Base-by-base conservation (phyloP, 1,284 basidiomycete genomes). In the Naganishia sp. region DNA sequence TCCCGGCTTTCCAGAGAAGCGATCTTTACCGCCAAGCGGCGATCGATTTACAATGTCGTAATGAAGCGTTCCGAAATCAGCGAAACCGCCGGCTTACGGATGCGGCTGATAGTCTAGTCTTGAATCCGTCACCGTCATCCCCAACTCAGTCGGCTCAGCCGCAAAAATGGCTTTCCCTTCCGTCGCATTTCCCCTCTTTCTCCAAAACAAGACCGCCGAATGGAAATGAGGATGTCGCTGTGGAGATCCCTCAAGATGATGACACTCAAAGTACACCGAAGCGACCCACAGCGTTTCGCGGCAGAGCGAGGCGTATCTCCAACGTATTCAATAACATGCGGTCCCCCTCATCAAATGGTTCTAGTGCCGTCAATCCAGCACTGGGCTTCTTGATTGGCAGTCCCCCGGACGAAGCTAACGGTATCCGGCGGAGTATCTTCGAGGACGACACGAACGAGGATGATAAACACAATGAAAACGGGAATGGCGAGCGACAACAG, bases 21-120 rank as follows among this genome's bases (percentile, higher is more conserved):
- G 92, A 94, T 72, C 83, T 97, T 10, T 97, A 90, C 86, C 89
- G 93, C 80, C 88, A 92, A 63, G 92, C 92, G 0, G 82, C 90
- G 2, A 86, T 88, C 2, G 92, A 97, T 74, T 82, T 88, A 3
- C 84, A 86, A 11, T 13, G 23, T 21, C 59, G 50, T n/a, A 6
- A 44, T 4, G 7, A 46, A 25, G n/a, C 18, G 18, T 18, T 42
- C 2, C 18, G 15, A 18, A 36, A 36, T 5, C 53, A 55, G 53
- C 16, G 16, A 21, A 23, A 31, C 39, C 53, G 13, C 25, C 28
- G 9, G 18, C 36, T n/a, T 33, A 31, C 39, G 16, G 53, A 55
- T 39, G 31, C 33, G 33, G 31, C 33, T 6, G 53, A 9, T 21
- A 15, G 11, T 5, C n/a, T 25, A 10, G 33, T 46, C 11, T 7